Conservation (phyloP, 2,329 filamentous ascomycete species). For the Rhexocercosporidium sp. region DNA sequence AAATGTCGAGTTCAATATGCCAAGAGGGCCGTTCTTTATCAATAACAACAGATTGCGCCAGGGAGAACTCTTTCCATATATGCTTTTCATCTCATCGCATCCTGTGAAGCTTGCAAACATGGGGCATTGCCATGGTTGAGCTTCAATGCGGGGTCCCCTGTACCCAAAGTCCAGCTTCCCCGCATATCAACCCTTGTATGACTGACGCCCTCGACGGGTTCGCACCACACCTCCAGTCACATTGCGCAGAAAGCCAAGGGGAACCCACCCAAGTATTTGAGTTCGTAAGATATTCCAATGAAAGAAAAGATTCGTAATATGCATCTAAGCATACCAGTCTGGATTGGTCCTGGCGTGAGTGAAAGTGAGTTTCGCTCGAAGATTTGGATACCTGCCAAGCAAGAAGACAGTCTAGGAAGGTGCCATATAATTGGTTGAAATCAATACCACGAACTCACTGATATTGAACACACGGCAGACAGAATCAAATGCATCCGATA, state of each 20-base stretch:
- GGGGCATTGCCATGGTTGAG: neutral
- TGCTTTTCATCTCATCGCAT: neutral
- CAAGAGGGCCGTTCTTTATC: neutral
- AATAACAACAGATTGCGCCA: neutral
- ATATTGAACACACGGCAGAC: neutral
- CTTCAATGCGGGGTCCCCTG: neutral
- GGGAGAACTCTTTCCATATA: neutral
- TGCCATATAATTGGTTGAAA: neutral
- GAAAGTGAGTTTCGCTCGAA: neutral
- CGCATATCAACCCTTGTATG: constrained; percentile 4
- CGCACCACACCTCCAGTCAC: neutral
- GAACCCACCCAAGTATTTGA: neutral
- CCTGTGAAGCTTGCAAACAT: neutral
- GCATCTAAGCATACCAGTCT: neutral
- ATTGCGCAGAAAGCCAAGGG: neutral
- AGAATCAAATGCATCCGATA: neutral
- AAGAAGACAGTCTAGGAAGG: neutral
- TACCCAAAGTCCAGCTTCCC: neutral
- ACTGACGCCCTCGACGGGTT: neutral
- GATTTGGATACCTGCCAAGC: neutral
- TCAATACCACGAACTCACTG: neutral
- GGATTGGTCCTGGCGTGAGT: neutral
- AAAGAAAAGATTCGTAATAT: neutral
- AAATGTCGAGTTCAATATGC: too few species aligned
- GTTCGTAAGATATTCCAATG: neutral